phyloP scores from a whole-genome alignment of 768 basidiomycete genomes.

The Paxillus ammoniavirescens region DNA sequence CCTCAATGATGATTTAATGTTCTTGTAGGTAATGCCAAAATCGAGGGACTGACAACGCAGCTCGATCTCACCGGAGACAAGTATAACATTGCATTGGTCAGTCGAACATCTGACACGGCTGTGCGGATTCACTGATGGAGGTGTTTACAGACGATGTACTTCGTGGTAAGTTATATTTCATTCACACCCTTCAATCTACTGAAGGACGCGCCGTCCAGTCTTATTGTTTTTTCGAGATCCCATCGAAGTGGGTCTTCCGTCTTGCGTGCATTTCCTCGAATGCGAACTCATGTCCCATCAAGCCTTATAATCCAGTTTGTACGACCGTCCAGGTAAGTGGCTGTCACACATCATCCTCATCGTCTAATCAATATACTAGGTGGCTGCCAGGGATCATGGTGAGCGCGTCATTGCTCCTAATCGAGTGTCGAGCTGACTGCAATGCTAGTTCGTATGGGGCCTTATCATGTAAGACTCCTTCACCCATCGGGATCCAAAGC shows the following conservation, averaged over 20 bases:
- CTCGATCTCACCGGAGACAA: constrained; percentile 54
- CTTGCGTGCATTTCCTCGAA: not conserved
- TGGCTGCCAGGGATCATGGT: constrained; percentile 71
- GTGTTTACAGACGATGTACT: constrained; percentile 58
- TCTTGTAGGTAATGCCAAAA: constrained; percentile 54
- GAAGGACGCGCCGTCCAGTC: constrained; percentile 8
- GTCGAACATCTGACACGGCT: constrained; percentile 1
- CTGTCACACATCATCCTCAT: not conserved
- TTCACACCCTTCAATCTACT: not conserved
- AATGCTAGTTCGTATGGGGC: constrained; percentile 54
- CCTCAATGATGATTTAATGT: not conserved
- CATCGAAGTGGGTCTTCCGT: constrained; percentile 51
- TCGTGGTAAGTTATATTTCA: constrained; percentile 47
- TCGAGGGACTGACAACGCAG: constrained; percentile 59
- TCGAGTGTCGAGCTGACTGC: not conserved
- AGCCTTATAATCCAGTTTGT: constrained; percentile 54
- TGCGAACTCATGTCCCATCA: not conserved
- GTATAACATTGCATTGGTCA: constrained; percentile 66
- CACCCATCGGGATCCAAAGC: no score
- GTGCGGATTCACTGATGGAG: not conserved
- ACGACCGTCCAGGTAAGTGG: constrained; percentile 55
- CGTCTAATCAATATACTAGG: constrained; percentile 19
- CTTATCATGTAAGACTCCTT: constrained; percentile 46
- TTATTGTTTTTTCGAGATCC: constrained; percentile 54
- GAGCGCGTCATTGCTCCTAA: constrained; percentile 48